These are phyloP conservation scores for Neurospora sp. DNA, from an alignment of 495 filamentous ascomycete species.

Conservation along the genomic window DNA sequence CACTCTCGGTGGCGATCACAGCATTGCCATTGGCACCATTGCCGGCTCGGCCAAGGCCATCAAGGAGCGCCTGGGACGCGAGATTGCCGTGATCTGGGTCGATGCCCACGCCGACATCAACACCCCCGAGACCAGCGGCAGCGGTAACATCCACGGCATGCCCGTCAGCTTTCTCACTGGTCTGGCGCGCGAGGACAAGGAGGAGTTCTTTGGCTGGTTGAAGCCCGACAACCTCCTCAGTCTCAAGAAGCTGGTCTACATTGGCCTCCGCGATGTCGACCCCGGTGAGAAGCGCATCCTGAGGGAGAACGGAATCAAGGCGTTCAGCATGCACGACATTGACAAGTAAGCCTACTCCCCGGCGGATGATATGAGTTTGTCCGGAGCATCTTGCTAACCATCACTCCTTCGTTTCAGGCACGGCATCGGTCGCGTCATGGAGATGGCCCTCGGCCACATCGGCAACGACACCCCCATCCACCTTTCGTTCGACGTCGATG, in stretches of 20 bases:
- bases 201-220: constrained; percentile 83
- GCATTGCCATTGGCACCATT: constrained; percentile 89
- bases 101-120: constrained; percentile 99
- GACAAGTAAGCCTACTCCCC: constrained; percentile 50
- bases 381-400: constrained; percentile 10
- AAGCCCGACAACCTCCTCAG: constrained; percentile 47
- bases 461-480: constrained; percentile 92
- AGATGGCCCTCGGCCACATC: constrained; percentile 93
- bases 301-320: constrained; percentile 79
- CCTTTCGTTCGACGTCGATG: constrained; percentile 94
- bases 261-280: constrained; percentile 90
- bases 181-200: constrained; percentile 60
- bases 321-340: constrained; percentile 98
- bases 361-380: background rate
- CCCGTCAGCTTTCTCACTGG: constrained; percentile 88
- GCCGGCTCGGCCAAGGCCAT: constrained; percentile 77
- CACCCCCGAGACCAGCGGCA: constrained; percentile 77
- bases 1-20: constrained; percentile 93
- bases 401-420: constrained; percentile 37
- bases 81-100: constrained; percentile 95
- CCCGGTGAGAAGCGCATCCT: constrained; percentile 82
- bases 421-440: constrained; percentile 92
- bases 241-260: constrained; percentile 88
- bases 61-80: constrained; percentile 66
- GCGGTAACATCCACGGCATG: constrained; percentile 98